Conservation (phyloP, 257 asterid species). For the Anisodus tanguticus region DNA sequence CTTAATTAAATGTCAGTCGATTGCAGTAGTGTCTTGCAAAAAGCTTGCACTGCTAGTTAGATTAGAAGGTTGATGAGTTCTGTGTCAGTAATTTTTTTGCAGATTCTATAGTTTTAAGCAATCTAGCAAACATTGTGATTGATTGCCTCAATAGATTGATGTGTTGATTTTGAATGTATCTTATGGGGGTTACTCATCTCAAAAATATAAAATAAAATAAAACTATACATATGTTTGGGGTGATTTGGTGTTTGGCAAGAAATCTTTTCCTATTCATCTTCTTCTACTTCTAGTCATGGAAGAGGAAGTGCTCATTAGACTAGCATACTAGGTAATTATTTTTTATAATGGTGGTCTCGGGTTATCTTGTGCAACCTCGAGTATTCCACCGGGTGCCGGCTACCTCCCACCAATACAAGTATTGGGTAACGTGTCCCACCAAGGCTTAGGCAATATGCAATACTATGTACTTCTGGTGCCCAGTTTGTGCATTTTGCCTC, state of each 20-base stretch:
- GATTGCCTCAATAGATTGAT: constrained; percentile 14
- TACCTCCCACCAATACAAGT: neutral
- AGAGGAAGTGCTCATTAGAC: neutral
- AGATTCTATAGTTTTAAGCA: neutral
- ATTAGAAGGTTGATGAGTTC: neutral
- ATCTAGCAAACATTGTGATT: constrained; percentile 9
- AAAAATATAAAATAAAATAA: constrained; percentile 2
- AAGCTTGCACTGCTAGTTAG: neutral
- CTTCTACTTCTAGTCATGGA: neutral
- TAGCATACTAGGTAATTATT: neutral
- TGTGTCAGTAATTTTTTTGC: neutral
- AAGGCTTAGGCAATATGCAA: neutral
- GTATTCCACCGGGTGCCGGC: neutral
- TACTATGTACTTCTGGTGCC: neutral
- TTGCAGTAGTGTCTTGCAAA: neutral
- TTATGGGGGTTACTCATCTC: neutral
- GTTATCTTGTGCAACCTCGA: neutral
- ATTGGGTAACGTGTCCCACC: neutral
- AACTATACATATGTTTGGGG: neutral
- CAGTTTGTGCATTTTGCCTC: neutral
- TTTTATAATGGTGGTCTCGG: neutral
- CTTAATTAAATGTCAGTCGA: neutral
- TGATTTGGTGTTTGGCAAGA: neutral
- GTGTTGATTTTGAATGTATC: constrained; percentile 19
- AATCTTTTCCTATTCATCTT: neutral